Evolutionary conservation across 345 rosid genomes (phyloP), one percentile per base, ranked within the genome.

Genomic region (Citrus sp.): DNA sequence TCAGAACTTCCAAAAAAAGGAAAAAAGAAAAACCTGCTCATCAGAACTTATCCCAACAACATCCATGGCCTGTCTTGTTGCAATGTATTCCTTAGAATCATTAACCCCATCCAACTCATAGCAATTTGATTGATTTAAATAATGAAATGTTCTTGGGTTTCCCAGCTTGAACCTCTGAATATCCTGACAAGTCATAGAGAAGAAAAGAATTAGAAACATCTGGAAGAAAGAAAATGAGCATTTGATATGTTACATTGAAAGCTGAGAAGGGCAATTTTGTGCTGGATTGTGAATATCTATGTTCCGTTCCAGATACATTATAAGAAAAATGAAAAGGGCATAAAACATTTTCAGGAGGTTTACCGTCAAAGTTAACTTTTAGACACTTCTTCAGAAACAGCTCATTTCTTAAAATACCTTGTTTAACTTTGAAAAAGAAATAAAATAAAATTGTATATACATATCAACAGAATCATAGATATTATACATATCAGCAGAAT

Each of bases 51-150:
- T 96, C 71, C 99, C 99, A 28, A 96, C 98, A 74, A 94, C 82
- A 80, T 96, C 99, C 99, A 96, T 94, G 19, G 99, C 99, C 84
- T 84, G 92, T 84, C 90, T 91, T 46, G 99, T 96, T 59, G 90
- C 94, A 66, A 80, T 67, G 76, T 96, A 94, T 73, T 96, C 99
- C 87, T 94, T 88, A 10, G 91, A 87, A 77, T 94, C 98, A 87
- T 94, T 91, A 77, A 94, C 38, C 55, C 90, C 89, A 70, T 96
- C 99, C 88, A 96, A 84, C 42, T 87, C 87, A 76, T 78, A 88
- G 90, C 97, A 96, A 81, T 96, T 92, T n/a, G 99, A 88, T 87
- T 96, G 99, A 79, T 96, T 96, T 35, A 96, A 90, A 88, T 96
- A 96, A 81, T 94, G 99, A 80, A 94, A 96, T 21, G 86, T 90